Evolutionary conservation across 805 yeast species (phyloP), one percentile per base, ranked within the genome.

Genomic region (Teunomyces pallodes): DNA sequence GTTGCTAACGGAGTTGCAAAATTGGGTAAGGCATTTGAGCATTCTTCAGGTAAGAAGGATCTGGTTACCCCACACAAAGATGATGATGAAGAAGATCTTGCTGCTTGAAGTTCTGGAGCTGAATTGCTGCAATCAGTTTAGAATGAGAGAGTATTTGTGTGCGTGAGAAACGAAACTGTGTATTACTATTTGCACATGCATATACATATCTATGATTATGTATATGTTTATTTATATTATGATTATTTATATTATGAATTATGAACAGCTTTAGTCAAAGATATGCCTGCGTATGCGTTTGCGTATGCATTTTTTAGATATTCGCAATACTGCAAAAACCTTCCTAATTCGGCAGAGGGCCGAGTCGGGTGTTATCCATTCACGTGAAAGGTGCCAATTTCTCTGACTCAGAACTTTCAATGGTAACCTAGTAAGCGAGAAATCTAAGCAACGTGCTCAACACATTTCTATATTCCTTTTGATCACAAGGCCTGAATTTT

Each of bases 301-400:
- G 20, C 20, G 20, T 17, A 17, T 17, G 20, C 20, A 4, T 29
- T 13, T 14, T 7, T 10, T 17, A 13, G 10, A 6, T 26, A 10
- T 9, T 9, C 14, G 43, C 13, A 30, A 13, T 24, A 28, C 20
- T 39, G 39, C 27, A 36, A 33, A 24, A 43, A 13, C 12, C 14
- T 29, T 12, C 41, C 41, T 24, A 20, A n/a, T 38, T 38, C 17
- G 41, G 30, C 41, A 9, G 9, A 16, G 30, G 8, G 9, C 30
- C 30, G 41, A 13, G 30, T 38, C 30, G 30, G 30, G 17, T 24
- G 20, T 24, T 24, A 38, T 12, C 30, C 13, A 27, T 8, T 48
- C 51, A 48, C 51, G 51, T 48, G 51, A 44, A 27, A 33, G 42
- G 36, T 44, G 47, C 36, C 36, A 44, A 48, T 48, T 47, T 33